Evolutionary conservation across 2,329 filamentous ascomycete genomes (phyloP).

Genomic region (Penicillium frequentans): DNA sequence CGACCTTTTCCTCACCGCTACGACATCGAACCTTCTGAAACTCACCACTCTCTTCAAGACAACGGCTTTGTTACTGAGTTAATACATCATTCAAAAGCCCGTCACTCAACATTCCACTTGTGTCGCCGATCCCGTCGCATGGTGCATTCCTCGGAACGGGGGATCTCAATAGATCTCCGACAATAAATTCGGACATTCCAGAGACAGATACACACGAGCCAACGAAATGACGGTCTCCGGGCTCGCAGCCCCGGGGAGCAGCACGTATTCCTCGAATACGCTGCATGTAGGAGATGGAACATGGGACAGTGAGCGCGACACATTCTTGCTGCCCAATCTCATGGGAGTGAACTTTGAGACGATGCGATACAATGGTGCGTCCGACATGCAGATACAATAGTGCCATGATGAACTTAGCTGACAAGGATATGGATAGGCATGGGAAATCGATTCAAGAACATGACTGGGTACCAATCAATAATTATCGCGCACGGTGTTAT

Average conservation of each 20-base stretch:
- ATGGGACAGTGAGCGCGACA: conserved; percentile 63
- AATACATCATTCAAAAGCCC: background rate
- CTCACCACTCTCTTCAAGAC: background rate
- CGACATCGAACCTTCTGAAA: background rate
- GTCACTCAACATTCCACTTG: conserved; percentile 13
- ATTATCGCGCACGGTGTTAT: conserved; percentile 62
- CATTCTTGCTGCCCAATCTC: conserved; percentile 64
- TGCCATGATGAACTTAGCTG: background rate
- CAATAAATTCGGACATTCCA: conserved; percentile 40
- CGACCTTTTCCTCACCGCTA: background rate
- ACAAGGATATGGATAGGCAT: conserved; percentile 50
- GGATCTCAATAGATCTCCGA: conserved; percentile 47
- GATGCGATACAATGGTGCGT: conserved; percentile 65
- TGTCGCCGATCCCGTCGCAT: conserved; percentile 32
- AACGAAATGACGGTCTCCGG: conserved; percentile 35
- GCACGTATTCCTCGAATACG: conserved; percentile 61
- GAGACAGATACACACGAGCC: conserved; percentile 19
- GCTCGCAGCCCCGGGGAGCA: conserved; percentile 60
- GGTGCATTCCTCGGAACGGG: conserved; percentile 45
- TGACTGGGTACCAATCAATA: conserved; percentile 58
- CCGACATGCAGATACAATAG: background rate
- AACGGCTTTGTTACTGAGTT: background rate
- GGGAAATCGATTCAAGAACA: conserved; percentile 64
- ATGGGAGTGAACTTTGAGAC: conserved; percentile 66
- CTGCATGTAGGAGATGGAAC: conserved; percentile 67